Evolutionary conservation across 106 monocot genomes (phyloP), one percentile per base, ranked within the genome.

Genomic region (Gastrodia elata): DNA sequence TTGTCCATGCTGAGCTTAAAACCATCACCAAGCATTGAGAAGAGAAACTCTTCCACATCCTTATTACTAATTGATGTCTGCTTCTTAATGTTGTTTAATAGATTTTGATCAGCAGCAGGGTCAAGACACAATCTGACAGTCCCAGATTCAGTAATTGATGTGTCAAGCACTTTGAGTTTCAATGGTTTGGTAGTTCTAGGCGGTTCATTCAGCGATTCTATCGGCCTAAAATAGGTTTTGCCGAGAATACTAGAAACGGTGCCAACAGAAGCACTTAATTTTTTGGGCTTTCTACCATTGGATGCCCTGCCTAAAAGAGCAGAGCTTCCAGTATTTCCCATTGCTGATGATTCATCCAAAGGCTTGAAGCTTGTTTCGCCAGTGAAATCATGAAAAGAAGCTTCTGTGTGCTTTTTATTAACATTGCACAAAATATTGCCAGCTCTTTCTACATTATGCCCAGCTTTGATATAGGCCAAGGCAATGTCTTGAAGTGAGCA

Each of bases 401-500:
- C 78, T 64, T 32, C 65, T 39, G 57, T 35, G 30, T 64, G 81
- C 16, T 44, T 72, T 44, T 68, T 78, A 73, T 81, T 85, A 64
- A 65, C 28, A n/a, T 83, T 73, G 44, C 37, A 80, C 4, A 95
- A 82, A 38, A 87, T 76, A 72, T 92, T 85, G 16, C 95, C 84
- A 41, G 95, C 85, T 13, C 30, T 69, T 43, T 64, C 75, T 18
- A 86, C 64, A 84, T 95, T 85, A 65, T 78, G 59, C 14, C 82
- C 77, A 16, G 89, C 79, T 32, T 34, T 77, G 68, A 78, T 76
- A 77, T 87, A 95, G 44, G 95, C 95, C 36, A 83, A 78, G 32
- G 95, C 91, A 78, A 95, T 89, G 20, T 92, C 91, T 71, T 91
- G 80, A 38, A 92, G 82, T 33, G 95, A 82, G 61, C 55, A 89